Evolutionary conservation across 192 early-diverging fungal species (phyloP).

Genomic region (Coemansia sp.): DNA sequence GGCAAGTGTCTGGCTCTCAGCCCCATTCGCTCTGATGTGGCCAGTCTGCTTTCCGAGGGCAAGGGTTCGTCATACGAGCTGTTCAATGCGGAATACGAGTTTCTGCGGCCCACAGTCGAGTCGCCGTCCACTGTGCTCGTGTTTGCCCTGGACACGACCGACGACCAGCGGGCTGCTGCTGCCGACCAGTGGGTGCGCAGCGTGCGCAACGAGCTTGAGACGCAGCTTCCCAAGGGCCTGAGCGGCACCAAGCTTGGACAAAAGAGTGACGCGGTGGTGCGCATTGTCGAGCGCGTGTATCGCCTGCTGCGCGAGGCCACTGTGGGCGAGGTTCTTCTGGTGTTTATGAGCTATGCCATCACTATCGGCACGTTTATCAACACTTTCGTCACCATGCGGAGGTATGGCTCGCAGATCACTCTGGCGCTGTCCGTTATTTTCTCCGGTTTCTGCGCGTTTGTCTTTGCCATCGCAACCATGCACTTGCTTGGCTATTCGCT

Average conservation of each 20-base stretch:
- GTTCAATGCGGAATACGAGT: constrained; percentile 46
- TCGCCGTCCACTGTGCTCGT: constrained; percentile 39
- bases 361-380: constrained; percentile 78
- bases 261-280: constrained; percentile 24
- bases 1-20: constrained; percentile 60
- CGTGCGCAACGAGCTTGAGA: constrained; percentile 22
- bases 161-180: constrained; percentile 5
- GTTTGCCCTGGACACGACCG: constrained; percentile 44
- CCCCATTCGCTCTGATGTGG: constrained; percentile 48
- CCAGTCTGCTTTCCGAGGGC: constrained; percentile 15
- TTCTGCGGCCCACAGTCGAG: constrained; percentile 48
- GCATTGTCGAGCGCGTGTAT: constrained; percentile 53
- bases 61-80: constrained; percentile 14
- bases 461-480: constrained; percentile 69
- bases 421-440: constrained; percentile 70
- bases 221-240: constrained; percentile 19
- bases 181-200: constrained; percentile 34
- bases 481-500: constrained; percentile 68
- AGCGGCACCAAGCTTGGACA: not conserved
- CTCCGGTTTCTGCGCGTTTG: constrained; percentile 75
- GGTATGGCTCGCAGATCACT: constrained; percentile 77
- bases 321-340: constrained; percentile 75
- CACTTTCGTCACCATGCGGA: constrained; percentile 82
- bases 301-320: constrained; percentile 71
- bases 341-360: constrained; percentile 76